Conservation (phyloP, 306 rosid genomes). For the Senna siamea region DNA sequence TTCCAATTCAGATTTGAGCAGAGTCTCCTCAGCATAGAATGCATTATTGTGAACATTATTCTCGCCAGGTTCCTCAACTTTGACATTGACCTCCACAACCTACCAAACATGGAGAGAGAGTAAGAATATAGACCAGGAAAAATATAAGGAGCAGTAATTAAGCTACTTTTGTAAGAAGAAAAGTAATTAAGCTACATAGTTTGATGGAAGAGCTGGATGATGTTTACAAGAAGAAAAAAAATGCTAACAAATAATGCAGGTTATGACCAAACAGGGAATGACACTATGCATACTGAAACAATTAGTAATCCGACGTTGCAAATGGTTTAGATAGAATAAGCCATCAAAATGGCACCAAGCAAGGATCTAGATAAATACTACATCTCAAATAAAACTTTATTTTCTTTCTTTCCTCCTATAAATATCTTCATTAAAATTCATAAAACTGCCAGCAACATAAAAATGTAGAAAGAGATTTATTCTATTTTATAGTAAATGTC, state of each 20-base stretch:
- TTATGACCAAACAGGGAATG: not conserved
- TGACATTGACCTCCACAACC: conserved; percentile 85
- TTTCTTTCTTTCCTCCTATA: not conserved
- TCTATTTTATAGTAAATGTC: not conserved
- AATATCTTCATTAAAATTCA: not conserved
- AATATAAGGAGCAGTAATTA: not conserved
- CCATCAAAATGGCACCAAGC: not conserved
- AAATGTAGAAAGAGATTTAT: not conserved
- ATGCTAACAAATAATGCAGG: not conserved
- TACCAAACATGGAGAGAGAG: conserved; percentile 33
- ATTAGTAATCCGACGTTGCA: not conserved
- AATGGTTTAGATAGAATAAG: not conserved
- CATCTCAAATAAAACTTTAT: not conserved
- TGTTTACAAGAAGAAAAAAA: conserved; percentile 6
- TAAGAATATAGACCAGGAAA: conserved; percentile 12
- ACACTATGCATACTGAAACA: not conserved
- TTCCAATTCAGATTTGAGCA: conserved; percentile 70
- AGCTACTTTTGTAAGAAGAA: no score
- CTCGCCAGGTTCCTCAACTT: conserved; percentile 81
- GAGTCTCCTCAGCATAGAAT: conserved; percentile 79
- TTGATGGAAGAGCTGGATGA: not conserved
- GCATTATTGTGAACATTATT: conserved; percentile 76
- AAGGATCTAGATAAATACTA: not conserved
- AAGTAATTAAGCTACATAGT: conserved; percentile 3
- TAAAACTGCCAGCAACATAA: not conserved